Percentiles rank a stretch among this genome's conserved stretches.
Evolutionary conservation across 2,329 filamentous ascomycete genomes (phyloP).

Genomic region (Septoria petroselini): DNA sequence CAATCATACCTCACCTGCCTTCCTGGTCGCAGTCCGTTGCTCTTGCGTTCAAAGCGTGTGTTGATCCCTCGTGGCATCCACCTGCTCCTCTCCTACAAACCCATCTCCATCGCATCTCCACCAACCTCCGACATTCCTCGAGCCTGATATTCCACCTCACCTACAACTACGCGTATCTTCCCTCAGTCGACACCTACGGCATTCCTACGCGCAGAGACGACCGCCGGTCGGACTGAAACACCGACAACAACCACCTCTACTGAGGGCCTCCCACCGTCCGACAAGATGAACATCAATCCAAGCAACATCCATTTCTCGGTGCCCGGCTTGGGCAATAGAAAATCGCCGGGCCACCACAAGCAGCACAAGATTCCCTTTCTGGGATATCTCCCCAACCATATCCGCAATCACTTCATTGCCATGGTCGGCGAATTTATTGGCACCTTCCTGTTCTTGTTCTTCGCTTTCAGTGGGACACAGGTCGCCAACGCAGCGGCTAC

Average conservation of each 20-base stretch:
- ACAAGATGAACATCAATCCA: slow-evolving; percentile 43
- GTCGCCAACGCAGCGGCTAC: slow-evolving; percentile 41
- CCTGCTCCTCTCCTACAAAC: slow-evolving; percentile 5
- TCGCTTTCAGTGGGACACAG: slow-evolving; percentile 41
- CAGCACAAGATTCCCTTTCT: slow-evolving; percentile 41
- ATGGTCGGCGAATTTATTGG: slow-evolving; percentile 48
- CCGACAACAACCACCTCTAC: slow-evolving; percentile 7
- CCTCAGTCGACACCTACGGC: slow-evolving; percentile 8
- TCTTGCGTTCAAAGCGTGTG: slow-evolving; percentile 16
- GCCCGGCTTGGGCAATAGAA: slow-evolving; percentile 20
- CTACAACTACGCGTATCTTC: too few species aligned
- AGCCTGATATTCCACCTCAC: slow-evolving; percentile 1
- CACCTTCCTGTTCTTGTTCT: slow-evolving; percentile 46
- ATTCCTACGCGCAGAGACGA: slow-evolving; percentile 6
- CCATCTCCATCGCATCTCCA: not conserved
- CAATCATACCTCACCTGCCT: not conserved
- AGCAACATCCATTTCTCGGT: slow-evolving; percentile 34
- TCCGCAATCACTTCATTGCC: slow-evolving; percentile 46
- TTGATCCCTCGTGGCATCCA: slow-evolving; percentile 13
- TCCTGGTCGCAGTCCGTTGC: slow-evolving; percentile 11
- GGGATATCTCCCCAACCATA: slow-evolving; percentile 45
- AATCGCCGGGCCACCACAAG: slow-evolving; percentile 22
- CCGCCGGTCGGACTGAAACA: not conserved
- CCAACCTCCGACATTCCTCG: slow-evolving; percentile 5
- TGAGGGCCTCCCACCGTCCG: slow-evolving; percentile 12